Evolutionary conservation across 192 early-diverging fungal genomes (phyloP).

Genomic region (Coemansia erecta): DNA sequence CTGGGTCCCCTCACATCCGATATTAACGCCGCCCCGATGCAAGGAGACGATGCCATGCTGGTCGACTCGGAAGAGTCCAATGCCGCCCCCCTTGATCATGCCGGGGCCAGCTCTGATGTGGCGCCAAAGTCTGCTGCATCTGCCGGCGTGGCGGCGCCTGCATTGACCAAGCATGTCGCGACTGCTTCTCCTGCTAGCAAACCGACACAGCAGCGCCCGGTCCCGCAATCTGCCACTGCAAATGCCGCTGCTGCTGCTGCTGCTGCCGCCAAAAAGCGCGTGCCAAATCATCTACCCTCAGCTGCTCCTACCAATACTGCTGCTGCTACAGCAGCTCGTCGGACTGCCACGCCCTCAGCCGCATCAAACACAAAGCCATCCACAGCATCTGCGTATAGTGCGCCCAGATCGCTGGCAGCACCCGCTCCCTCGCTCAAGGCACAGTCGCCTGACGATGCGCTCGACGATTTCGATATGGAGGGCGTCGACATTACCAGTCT

Average conservation of each 20-base stretch:
- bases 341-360: neutral
- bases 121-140: neutral
- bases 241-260: neutral
- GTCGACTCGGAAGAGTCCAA: slow-evolving; percentile 18
- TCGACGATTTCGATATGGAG: slow-evolving; percentile 31
- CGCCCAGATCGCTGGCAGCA: too few species aligned
- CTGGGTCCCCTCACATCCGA: slow-evolving; percentile 16
- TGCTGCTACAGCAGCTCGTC: slow-evolving; percentile 3
- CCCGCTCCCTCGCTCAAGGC: too few species aligned
- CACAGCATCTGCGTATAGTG: neutral
- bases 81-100: slow-evolving; percentile 14
- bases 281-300: too few species aligned
- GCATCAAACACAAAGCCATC: neutral
- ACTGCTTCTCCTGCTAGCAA: neutral
- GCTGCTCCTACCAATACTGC: neutral
- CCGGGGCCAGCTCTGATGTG: neutral
- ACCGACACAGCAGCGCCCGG: too few species aligned
- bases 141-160: neutral
- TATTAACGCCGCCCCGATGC: slow-evolving; percentile 5
- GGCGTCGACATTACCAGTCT: slow-evolving; percentile 63
- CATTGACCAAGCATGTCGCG: neutral
- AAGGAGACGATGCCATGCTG: slow-evolving; percentile 20
- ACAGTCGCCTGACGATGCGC: slow-evolving; percentile 16
- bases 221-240: neutral
- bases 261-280: neutral